Evolutionary conservation across 345 rosid genomes (phyloP).

Genomic region (Triadica sebifera): DNA sequence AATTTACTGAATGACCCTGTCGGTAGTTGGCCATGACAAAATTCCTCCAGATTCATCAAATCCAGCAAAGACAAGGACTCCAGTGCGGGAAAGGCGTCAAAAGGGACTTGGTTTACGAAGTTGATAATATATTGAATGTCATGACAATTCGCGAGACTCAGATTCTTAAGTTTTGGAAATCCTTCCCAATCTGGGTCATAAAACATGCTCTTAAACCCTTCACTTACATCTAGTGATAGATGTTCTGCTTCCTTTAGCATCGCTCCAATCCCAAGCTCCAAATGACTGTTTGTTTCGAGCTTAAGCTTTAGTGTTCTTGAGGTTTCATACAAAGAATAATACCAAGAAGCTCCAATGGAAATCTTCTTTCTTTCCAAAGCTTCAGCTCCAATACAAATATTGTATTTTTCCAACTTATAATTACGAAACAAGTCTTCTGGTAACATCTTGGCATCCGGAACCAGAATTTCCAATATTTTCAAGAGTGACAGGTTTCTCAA

Average conservation of each 20-base stretch:
- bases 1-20: slow-evolving; percentile 18
- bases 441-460: background rate
- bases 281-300: slow-evolving; percentile 3
- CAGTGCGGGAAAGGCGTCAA: slow-evolving; percentile 5
- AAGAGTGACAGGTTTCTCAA: slow-evolving; percentile 19
- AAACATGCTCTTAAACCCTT: background rate
- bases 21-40: slow-evolving; percentile 2
- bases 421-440: slow-evolving; percentile 1
- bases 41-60: slow-evolving; percentile 12
- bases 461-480: slow-evolving; percentile 10
- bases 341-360: no score
- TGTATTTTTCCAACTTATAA: slow-evolving; percentile 15
- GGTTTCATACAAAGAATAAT: no score
- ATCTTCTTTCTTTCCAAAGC: no score
- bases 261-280: background rate
- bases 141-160: background rate
- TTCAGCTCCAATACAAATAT: slow-evolving; percentile 25
- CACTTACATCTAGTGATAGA: slow-evolving; percentile 1
- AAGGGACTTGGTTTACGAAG: background rate
- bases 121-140: slow-evolving; percentile 2
- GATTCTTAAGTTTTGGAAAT: slow-evolving; percentile 2
- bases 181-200: background rate
- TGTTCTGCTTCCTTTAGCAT: background rate
- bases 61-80: slow-evolving; percentile 11
- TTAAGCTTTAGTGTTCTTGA: slow-evolving; percentile 18